These are phyloP conservation scores for Suillus americanus DNA, from an alignment of 768 basidiomycete species.

Conservation along the genomic window DNA sequence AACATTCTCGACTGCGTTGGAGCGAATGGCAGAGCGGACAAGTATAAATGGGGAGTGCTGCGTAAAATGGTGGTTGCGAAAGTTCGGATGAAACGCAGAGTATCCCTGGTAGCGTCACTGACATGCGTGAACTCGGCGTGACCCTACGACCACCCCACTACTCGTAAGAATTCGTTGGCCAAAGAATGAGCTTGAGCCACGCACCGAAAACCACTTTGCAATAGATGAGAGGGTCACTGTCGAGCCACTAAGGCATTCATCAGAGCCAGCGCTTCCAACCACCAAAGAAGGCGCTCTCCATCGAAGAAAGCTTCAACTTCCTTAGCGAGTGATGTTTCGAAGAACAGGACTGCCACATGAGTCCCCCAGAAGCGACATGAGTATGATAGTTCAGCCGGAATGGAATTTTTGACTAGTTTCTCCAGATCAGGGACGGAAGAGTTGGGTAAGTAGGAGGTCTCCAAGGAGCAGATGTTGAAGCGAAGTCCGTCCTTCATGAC, in stretches of 20 bases:
- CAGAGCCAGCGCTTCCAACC: slow-evolving; percentile 7
- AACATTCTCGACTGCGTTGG: slow-evolving; percentile 21
- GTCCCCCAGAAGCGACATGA: slow-evolving; percentile 32
- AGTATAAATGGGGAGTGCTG: slow-evolving; percentile 25
- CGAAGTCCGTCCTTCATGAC: slow-evolving; percentile 26
- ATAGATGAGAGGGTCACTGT: not conserved
- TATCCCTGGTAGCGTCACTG: slow-evolving; percentile 3
- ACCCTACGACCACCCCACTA: not conserved
- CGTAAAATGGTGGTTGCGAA: slow-evolving; percentile 14
- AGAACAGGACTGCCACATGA: slow-evolving; percentile 20
- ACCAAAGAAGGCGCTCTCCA: slow-evolving; percentile 1
- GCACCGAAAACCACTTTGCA: not conserved
- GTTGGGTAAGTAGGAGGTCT: slow-evolving; percentile 27
- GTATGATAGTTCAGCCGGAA: slow-evolving; percentile 28
- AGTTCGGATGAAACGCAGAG: slow-evolving; percentile 8
- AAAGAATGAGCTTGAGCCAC: not conserved
- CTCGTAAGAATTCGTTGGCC: not conserved
- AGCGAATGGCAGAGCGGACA: slow-evolving; percentile 24
- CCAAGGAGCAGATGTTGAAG: slow-evolving; percentile 9
- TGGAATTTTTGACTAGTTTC: slow-evolving; percentile 14
- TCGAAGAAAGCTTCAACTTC: slow-evolving; percentile 22
- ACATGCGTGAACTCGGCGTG: not conserved
- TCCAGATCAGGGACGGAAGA: slow-evolving; percentile 15
- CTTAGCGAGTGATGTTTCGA: not conserved
- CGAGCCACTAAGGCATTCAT: slow-evolving; percentile 7